Conservation (phyloP, 139 green algal species). For the Chlamydomonas eustigma region DNA sequence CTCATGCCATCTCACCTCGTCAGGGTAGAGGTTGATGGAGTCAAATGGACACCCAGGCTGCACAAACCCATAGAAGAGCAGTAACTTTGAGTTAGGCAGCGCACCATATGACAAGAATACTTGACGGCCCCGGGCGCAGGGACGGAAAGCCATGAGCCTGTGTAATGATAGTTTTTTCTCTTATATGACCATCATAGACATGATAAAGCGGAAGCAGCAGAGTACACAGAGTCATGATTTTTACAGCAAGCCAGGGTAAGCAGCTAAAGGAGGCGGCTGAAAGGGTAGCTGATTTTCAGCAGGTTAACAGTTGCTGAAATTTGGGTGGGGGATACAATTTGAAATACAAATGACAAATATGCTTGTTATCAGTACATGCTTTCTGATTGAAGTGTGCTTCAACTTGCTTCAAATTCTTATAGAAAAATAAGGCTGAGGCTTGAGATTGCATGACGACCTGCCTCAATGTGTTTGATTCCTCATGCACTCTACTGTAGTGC, state of each 20-base stretch:
- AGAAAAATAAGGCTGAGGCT: no score
- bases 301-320: not conserved
- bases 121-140: constrained; percentile 37
- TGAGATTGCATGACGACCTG: no score
- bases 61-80: constrained; percentile 75
- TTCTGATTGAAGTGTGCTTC: not conserved
- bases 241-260: not conserved
- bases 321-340: not conserved
- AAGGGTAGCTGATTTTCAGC: not conserved
- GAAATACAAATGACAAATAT: not conserved
- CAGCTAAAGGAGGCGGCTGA: not conserved
- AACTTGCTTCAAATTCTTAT: not conserved
- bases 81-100: constrained; percentile 64
- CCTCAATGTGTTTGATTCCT: not conserved
- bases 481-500: not conserved
- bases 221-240: not conserved
- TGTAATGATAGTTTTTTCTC: no score
- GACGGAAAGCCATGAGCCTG: constrained; percentile 42
- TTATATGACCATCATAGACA: no score
- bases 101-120: constrained; percentile 70
- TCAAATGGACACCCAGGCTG: constrained; percentile 57
- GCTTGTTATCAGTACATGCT: not conserved
- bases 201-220: not conserved
- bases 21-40: constrained; percentile 16
- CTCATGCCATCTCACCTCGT: constrained; percentile 10